A percentile compares a stretch with the other conserved stretches of the same genome.
Conservation (phyloP, 2,329 filamentous ascomycete genomes). For the Alternaria angustiovoidea region DNA sequence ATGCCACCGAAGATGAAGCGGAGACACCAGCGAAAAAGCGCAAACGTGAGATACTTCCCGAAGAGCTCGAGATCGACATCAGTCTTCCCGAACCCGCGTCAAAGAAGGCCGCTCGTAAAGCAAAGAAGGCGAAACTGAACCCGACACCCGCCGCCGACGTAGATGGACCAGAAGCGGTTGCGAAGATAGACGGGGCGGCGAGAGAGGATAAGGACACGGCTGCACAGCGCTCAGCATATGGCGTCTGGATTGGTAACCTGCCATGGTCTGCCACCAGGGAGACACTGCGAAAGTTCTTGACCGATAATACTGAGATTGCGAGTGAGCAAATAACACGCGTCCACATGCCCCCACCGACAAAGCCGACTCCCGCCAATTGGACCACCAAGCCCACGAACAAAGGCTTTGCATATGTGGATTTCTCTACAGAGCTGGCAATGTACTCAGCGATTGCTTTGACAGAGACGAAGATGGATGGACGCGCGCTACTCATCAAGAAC, state of each 20-base stretch:
- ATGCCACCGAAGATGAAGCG: slow-evolving; percentile 22
- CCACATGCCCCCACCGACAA: slow-evolving; percentile 72
- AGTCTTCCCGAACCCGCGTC: slow-evolving; percentile 90
- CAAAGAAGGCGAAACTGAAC: slow-evolving; percentile 79
- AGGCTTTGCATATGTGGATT: slow-evolving; percentile 97
- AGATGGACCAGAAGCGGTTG: slow-evolving; percentile 16
- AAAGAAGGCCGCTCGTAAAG: slow-evolving; percentile 87
- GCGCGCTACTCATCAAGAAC: slow-evolving; percentile 92
- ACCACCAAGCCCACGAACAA: slow-evolving; percentile 74
- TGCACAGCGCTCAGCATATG: slow-evolving; percentile 74
- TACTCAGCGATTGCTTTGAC: slow-evolving; percentile 83
- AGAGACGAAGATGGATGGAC: slow-evolving; percentile 79
- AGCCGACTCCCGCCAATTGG: slow-evolving; percentile 46
- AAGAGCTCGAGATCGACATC: slow-evolving; percentile 86
- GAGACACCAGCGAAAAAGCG: slow-evolving; percentile 53
- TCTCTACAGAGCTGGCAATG: slow-evolving; percentile 72
- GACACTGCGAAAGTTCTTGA: slow-evolving; percentile 81
- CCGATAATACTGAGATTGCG: slow-evolving; percentile 66
- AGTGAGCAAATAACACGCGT: slow-evolving; percentile 81
- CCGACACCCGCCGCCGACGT: slow-evolving; percentile 30
- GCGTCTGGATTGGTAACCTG: slow-evolving; percentile 96
- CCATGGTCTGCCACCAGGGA: slow-evolving; percentile 80
- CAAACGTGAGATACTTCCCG: slow-evolving; percentile 66
- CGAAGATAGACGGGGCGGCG: slow-evolving; percentile 46
- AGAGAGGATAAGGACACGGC: slow-evolving; percentile 44